Evolutionary conservation across 2,329 filamentous ascomycete genomes (phyloP).

Genomic region (Dryadomyces sulphureus): DNA sequence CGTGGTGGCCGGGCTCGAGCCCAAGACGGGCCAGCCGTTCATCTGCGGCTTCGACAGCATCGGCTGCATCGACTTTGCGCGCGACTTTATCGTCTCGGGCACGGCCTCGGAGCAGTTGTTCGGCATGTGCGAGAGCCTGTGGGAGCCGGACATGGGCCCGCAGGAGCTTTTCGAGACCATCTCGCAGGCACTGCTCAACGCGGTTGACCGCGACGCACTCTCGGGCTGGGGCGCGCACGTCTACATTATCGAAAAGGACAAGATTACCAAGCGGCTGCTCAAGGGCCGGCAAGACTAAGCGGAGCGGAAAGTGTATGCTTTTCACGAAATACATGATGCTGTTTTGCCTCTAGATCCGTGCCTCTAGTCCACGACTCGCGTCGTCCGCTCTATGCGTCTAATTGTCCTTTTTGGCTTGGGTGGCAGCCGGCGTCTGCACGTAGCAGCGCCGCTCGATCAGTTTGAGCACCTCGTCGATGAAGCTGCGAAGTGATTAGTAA

Average conservation of each 20-base stretch:
- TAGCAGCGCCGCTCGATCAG: slow-evolving; percentile 56
- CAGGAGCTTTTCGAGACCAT: slow-evolving; percentile 98
- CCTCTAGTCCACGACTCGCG: not conserved
- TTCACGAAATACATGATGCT: not conserved
- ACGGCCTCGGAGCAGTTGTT: slow-evolving; percentile 96
- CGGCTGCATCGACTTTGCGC: slow-evolving; percentile 97
- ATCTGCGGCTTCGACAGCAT: slow-evolving; percentile 99
- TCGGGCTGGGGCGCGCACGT: slow-evolving; percentile 98
- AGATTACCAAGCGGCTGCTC: slow-evolving; percentile 96
- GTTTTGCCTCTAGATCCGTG: not conserved
- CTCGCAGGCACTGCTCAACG: slow-evolving; percentile 88
- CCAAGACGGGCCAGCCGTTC: slow-evolving; percentile 86
- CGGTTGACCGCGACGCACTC: slow-evolving; percentile 88
- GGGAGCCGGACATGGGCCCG: slow-evolving; percentile 90
- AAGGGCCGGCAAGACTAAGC: slow-evolving; percentile 88
- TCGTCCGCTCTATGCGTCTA: slow-evolving; percentile 15
- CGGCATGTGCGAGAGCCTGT: slow-evolving; percentile 94
- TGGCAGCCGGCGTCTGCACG: slow-evolving; percentile 30
- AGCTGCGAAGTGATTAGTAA: slow-evolving; percentile 23
- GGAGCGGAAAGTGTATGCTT: not conserved
- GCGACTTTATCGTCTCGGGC: slow-evolving; percentile 96
- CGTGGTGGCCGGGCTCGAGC: slow-evolving; percentile 88
- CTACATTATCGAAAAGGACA: slow-evolving; percentile 99
- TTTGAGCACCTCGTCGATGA: slow-evolving; percentile 79
- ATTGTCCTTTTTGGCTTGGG: slow-evolving; percentile 38